These are phyloP conservation scores for Heliosperma pusillum DNA, from an alignment of 148 eudicot genomes.

Conservation along the genomic window DNA sequence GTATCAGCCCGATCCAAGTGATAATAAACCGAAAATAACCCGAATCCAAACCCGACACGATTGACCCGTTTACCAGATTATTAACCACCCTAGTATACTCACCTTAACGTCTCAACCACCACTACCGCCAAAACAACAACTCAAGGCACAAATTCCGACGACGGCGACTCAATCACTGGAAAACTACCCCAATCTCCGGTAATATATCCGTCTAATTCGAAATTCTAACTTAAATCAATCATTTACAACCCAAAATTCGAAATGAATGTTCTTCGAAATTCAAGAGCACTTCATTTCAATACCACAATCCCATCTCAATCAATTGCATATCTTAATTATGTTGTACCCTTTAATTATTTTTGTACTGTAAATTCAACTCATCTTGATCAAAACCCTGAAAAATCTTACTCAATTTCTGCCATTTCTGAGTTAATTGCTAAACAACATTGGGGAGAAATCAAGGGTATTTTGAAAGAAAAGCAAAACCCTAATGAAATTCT, in stretches of 20 bases:
- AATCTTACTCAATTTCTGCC: conserved; percentile 14
- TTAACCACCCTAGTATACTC: no score
- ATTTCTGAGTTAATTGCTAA: conserved; percentile 33
- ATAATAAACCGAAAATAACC: no score
- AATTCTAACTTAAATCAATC: background rate
- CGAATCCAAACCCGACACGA: no score
- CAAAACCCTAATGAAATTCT: conserved; percentile 25
- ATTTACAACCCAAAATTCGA: no score
- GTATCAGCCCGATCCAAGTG: no score
- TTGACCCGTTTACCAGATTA: no score
- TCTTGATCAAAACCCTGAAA: conserved; percentile 17
- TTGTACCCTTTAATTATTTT: background rate
- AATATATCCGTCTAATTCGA: background rate
- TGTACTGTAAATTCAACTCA: conserved; percentile 16
- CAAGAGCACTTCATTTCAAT: conserved; percentile 5
- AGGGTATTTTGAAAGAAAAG: conserved; percentile 19
- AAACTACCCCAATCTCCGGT: background rate
- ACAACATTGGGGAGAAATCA: conserved; percentile 30
- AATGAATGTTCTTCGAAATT: conserved; percentile 7
- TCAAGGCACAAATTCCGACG: background rate
- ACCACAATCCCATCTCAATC: background rate
- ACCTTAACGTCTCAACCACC: no score
- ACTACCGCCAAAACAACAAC: no score
- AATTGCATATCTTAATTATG: background rate
- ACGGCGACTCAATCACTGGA: background rate